A percentile compares a stretch with the other conserved stretches of the same genome.
Conservation (phyloP, 2,329 filamentous ascomycete species). For the Cladophialophora psammophila region DNA sequence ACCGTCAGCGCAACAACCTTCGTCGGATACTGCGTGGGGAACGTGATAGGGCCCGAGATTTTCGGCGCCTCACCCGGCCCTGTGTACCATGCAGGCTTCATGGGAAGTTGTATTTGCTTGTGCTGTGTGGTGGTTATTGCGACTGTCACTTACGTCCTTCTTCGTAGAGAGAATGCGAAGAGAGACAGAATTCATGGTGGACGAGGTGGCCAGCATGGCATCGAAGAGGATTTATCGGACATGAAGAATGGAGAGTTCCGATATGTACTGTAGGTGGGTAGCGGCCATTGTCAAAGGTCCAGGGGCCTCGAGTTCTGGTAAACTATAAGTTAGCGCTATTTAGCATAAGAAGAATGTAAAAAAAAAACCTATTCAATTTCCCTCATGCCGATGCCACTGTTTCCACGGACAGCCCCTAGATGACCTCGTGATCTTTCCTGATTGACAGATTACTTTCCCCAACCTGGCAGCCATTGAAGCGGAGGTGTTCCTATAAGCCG, state of each 20-base stretch:
- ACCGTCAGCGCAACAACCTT: slow-evolving; percentile 16
- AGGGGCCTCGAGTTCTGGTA: too few relatives aligned
- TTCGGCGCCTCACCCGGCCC: slow-evolving; percentile 12
- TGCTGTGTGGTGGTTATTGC: slow-evolving; percentile 17
- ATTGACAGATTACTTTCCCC: too few relatives aligned
- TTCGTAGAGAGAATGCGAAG: slow-evolving; percentile 9
- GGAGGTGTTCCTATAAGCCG: too few relatives aligned
- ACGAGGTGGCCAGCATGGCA: background rate
- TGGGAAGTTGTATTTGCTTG: slow-evolving; percentile 16
- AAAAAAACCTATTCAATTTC: too few relatives aligned
- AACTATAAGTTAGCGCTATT: too few relatives aligned
- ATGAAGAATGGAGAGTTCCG: slow-evolving; percentile 9
- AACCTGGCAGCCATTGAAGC: too few relatives aligned
- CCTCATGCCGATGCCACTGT: too few relatives aligned
- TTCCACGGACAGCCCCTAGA: too few relatives aligned
- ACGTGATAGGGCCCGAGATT: slow-evolving; percentile 14
- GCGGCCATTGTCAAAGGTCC: background rate
- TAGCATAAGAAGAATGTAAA: too few relatives aligned
- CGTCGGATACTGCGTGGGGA: slow-evolving; percentile 12
- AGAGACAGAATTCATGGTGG: slow-evolving; percentile 3
- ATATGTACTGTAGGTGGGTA: slow-evolving; percentile 4
- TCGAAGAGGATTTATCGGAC: slow-evolving; percentile 16
- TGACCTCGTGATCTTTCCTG: too few relatives aligned
- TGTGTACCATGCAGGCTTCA: slow-evolving; percentile 14
- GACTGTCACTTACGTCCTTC: slow-evolving; percentile 6